Conservation (phyloP, 2,329 filamentous ascomycete genomes). For the Trichoderma sp. region DNA sequence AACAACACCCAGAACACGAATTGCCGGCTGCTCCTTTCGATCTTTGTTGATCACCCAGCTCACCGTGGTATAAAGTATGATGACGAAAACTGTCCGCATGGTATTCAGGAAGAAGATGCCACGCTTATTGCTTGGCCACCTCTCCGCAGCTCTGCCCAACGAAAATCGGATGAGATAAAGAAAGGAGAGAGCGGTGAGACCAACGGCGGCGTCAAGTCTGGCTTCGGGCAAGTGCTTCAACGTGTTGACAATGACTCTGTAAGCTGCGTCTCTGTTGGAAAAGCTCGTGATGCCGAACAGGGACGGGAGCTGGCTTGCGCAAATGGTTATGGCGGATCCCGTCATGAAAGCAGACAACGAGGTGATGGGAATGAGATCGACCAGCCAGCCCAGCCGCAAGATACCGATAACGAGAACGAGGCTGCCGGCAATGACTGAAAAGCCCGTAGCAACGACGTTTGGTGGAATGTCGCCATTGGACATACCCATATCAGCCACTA, state of each 20-base stretch:
- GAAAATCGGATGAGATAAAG: constrained; percentile 73
- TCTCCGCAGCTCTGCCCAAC: constrained; percentile 68
- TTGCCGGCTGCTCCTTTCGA: constrained; percentile 62
- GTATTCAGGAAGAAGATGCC: constrained; percentile 89
- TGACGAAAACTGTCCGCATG: constrained; percentile 86
- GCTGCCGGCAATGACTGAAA: constrained; percentile 75
- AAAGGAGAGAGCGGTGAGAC: constrained; percentile 75
- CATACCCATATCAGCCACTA: constrained; percentile 66
- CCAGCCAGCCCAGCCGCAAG: constrained; percentile 81
- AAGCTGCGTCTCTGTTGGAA: constrained; percentile 76
- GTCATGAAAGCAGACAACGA: constrained; percentile 97
- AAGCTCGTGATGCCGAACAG: constrained; percentile 79
- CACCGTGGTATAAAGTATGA: constrained; percentile 87
- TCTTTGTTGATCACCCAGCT: constrained; percentile 82
- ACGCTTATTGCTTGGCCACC: constrained; percentile 69
- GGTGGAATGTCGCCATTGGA: constrained; percentile 54
- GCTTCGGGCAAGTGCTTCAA: constrained; percentile 69
- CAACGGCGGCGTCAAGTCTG: constrained; percentile 81
- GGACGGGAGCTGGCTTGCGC: constrained; percentile 76
- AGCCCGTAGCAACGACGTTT: constrained; percentile 73
- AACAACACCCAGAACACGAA: constrained; percentile 74
- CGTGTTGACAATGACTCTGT: constrained; percentile 79
- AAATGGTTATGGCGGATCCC: constrained; percentile 88
- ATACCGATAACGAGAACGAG: constrained; percentile 81
- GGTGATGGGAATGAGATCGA: constrained; percentile 88